Conservation (phyloP, 345 rosid species). For the Clarkia xantiana region DNA sequence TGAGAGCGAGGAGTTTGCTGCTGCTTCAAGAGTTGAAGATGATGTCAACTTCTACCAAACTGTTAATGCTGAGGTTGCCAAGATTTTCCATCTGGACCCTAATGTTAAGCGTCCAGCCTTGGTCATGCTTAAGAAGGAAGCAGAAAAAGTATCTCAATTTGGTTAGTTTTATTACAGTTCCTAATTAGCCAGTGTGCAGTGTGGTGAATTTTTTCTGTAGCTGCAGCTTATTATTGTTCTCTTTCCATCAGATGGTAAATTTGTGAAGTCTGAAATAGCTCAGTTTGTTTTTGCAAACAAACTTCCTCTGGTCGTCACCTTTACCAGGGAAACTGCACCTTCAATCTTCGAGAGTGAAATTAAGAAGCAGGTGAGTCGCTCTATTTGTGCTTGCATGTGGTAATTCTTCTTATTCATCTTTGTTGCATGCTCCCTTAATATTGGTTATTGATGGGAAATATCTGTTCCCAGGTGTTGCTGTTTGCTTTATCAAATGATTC, state of each 20-base stretch:
- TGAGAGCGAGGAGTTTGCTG: slow-evolving; percentile 68
- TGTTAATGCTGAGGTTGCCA: slow-evolving; percentile 71
- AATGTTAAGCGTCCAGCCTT: slow-evolving; percentile 68
- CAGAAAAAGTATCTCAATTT: slow-evolving; percentile 61
- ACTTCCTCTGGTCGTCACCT: slow-evolving; percentile 72
- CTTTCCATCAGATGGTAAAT: slow-evolving; percentile 59
- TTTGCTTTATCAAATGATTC: slow-evolving; percentile 59
- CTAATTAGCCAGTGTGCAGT: not conserved
- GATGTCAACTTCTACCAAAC: slow-evolving; percentile 90
- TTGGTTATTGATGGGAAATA: slow-evolving; percentile 4
- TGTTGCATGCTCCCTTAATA: not conserved
- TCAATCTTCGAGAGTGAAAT: slow-evolving; percentile 70
- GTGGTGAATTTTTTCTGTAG: not conserved
- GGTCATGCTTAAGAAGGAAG: slow-evolving; percentile 71
- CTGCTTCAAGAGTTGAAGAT: slow-evolving; percentile 84
- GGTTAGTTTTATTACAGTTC: slow-evolving; percentile 37
- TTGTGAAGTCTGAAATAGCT: slow-evolving; percentile 54
- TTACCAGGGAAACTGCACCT: slow-evolving; percentile 70
- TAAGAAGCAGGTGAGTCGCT: slow-evolving; percentile 61
- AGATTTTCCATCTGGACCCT: slow-evolving; percentile 77
- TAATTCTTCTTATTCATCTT: not conserved
- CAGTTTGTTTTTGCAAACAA: slow-evolving; percentile 68
- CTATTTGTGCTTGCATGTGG: not conserved
- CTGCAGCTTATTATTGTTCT: not conserved
- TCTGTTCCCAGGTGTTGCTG: slow-evolving; percentile 49